Conservation (phyloP, 2,329 filamentous ascomycete species). For the Talaromyces sp. region DNA sequence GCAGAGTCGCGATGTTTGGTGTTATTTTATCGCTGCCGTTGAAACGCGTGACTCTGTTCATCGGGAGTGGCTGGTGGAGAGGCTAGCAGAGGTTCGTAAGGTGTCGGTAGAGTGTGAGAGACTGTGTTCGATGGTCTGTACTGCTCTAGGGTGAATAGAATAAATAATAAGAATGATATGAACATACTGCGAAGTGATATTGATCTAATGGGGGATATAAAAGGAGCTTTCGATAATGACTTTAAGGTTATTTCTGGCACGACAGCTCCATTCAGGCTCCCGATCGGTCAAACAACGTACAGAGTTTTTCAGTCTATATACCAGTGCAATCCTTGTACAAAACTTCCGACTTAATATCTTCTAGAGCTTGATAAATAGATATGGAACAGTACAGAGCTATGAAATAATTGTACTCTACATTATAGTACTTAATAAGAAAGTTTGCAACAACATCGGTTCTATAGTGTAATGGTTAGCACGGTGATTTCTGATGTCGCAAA, state of each 20-base stretch:
- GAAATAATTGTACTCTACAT: background rate
- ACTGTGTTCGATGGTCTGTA: slow-evolving; percentile 1
- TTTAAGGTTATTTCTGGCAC: no score
- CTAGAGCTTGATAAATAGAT: no score
- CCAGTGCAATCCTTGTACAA: no score
- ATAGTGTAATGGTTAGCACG: slow-evolving; percentile 7
- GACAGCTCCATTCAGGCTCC: no score
- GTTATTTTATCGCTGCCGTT: slow-evolving; percentile 5
- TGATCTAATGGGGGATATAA: no score
- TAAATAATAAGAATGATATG: background rate
- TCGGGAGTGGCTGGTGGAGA: slow-evolving; percentile 10
- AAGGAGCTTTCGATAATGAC: no score
- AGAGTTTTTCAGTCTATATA: no score
- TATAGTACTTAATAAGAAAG: background rate
- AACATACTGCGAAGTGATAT: no score
- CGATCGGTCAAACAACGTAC: no score
- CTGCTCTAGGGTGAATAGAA: background rate
- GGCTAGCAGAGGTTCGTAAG: slow-evolving; percentile 7
- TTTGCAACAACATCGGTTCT: background rate
- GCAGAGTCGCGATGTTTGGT: slow-evolving; percentile 12
- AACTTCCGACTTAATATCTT: no score
- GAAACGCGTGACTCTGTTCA: slow-evolving; percentile 10
- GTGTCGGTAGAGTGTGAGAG: slow-evolving; percentile 9
- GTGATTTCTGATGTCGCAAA: slow-evolving; percentile 7
- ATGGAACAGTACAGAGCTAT: background rate